phyloP scores from a whole-genome alignment of 441 rosid species.

The Raphanus hybrid region DNA sequence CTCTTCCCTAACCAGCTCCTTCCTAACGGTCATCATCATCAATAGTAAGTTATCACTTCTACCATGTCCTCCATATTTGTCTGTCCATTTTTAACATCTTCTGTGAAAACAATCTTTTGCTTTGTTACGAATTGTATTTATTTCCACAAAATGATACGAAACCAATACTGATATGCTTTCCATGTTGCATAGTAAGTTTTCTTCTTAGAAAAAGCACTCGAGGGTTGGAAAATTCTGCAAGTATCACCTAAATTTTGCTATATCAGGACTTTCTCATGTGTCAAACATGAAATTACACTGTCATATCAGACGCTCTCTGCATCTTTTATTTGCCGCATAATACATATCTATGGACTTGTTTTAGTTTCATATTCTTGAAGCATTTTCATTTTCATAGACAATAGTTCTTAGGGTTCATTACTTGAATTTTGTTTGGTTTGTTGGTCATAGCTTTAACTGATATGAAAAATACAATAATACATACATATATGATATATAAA shows the following conservation, averaged over 20 bases:
- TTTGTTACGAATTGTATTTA: not conserved
- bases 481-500: not conserved
- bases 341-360: not conserved
- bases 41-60: conserved; percentile 27
- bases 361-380: conserved; percentile 2
- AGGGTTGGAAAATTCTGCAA: conserved; percentile 18
- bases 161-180: conserved; percentile 11
- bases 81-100: conserved; percentile 22
- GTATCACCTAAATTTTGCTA: conserved; percentile 33
- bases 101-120: not conserved
- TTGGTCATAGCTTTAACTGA: conserved; percentile 12
- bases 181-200: conserved; percentile 26
- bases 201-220: conserved; percentile 21
- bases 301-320: conserved; percentile 26
- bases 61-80: conserved; percentile 29
- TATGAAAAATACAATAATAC: not conserved
- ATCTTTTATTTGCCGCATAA: conserved; percentile 21
- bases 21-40: conserved; percentile 24
- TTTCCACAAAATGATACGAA: not conserved
- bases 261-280: conserved; percentile 25
- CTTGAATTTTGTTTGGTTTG: not conserved
- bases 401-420: conserved; percentile 25
- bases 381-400: conserved; percentile 15
- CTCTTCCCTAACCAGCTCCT: conserved; percentile 37
- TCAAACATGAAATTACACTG: conserved; percentile 24